A percentile compares a stretch with the other conserved stretches of the same genome.
These are phyloP conservation scores for Yamadazyma dendronema DNA, from an alignment of 1,139 yeast species.

Conservation along the genomic window DNA sequence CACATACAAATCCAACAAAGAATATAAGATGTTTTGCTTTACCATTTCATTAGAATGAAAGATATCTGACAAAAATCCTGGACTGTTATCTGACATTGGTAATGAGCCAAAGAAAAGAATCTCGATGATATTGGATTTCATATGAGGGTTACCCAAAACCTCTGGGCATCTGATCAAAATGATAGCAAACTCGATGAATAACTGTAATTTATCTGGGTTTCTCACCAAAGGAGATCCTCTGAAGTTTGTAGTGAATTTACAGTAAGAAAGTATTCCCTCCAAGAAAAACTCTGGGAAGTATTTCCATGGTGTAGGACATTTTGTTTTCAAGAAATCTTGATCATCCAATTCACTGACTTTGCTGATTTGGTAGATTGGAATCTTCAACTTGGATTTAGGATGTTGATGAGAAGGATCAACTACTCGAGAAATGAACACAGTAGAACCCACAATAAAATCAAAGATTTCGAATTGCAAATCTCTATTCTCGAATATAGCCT, in stretches of 20 bases:
- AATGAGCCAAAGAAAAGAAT: constrained; percentile 74
- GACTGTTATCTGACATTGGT: constrained; percentile 51
- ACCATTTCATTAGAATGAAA: constrained; percentile 66
- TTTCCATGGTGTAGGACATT: constrained; percentile 76
- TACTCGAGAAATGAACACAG: constrained; percentile 65
- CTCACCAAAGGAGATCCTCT: constrained; percentile 57
- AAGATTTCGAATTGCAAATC: constrained; percentile 62
- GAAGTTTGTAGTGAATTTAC: constrained; percentile 63
- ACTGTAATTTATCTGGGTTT: constrained; percentile 48
- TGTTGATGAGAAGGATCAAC: constrained; percentile 69
- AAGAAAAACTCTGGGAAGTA: constrained; percentile 83
- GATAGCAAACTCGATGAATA: constrained; percentile 72
- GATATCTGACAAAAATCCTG: constrained; percentile 72
- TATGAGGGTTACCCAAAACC: constrained; percentile 85
- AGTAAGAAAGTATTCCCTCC: constrained; percentile 79
- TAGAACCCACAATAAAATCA: constrained; percentile 74
- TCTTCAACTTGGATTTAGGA: constrained; percentile 52
- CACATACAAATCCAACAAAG: constrained; percentile 85
- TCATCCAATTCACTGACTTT: constrained; percentile 57
- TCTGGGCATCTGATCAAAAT: constrained; percentile 82
- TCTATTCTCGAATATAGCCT: constrained; percentile 57
- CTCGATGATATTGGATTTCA: constrained; percentile 82
- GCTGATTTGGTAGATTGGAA: constrained; percentile 65
- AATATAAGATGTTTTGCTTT: constrained; percentile 66
- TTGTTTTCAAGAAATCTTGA: constrained; percentile 60